Base-by-base conservation (phyloP, 140 eudicot genomes). In the Flaveria floridana region DNA sequence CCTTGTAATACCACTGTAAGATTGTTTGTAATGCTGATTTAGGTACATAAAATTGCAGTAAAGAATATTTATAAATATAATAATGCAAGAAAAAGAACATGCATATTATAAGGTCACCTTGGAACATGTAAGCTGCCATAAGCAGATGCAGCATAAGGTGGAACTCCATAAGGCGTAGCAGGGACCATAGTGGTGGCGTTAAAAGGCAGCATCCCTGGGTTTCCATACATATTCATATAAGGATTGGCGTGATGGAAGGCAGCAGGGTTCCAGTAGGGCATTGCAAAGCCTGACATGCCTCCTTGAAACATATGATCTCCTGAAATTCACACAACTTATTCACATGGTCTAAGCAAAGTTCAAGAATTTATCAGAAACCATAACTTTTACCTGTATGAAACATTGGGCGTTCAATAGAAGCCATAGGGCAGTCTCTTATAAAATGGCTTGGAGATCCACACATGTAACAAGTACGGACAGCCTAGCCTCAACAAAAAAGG, bases 361-460 rank as follows among this genome's bases (percentile, higher is more conserved):
- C 73, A 55, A 64, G 3, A 59, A 44, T 21, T 61, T 28, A 7
- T 55, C 47, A 44, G 46, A 46, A 34, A 70, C 26, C 26, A 28
- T 4, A 52, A 10, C 9, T 58, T 28, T 34, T 82, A 86, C 90
- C 91, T 47, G 83, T 48, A 63, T 78, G 84, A 51, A 75, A 77
- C 87, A 85, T 79, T 52, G 87, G 73, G 48, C 68, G 69, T 25
- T 80, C 81, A 58, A 70, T 64, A 30, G 87, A 67, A 73, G 86
- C 82, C 69, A 76, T 58, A 51, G 96, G 91, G 67, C 98, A 93
- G 65, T 89, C 88, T 85, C 96, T 82, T 75, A 89, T 80, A 66
- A 93, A 84, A 86, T 93, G 98, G 72, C 76, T 84, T 2, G 97
- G 96, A 78, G 93, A 91, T 59, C 91, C 96, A 83, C 96, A 93